Base-by-base conservation (phyloP, 192 early-diverging fungal genomes). In the Dimargaris verticillata region DNA sequence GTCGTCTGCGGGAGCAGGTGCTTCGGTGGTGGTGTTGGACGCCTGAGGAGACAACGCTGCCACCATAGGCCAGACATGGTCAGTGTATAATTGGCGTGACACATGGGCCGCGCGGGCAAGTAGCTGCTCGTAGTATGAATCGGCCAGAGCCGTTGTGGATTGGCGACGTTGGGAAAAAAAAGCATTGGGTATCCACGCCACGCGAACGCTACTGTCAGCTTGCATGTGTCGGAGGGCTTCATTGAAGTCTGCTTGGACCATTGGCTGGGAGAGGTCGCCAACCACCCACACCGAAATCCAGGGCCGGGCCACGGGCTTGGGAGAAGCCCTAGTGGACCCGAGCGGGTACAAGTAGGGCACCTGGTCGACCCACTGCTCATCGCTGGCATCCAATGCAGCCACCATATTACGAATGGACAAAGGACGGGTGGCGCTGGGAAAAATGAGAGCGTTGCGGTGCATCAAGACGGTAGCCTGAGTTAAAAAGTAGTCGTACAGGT, bases 401-500 rank as follows among this genome's bases (percentile, higher is more conserved):
- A 50, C 68, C 28, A 79, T 59, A 41, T 72, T 68, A 0, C 72
- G 59, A 13, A 77, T 62, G 22, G 66, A 65, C 20, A 80, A 49
- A 18, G 74, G 73, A 2, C 66, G 51, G 5, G 63, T 55, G 43
- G 75, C 77, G 3, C 77, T 72, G 15, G 74, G 59, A 65, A 80
- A 78, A 53, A 92, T 72, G 55, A 78, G 74, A 7, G 75, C 63
- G 67, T 85, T 93, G 48, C 95, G 83, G 22, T 73, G 67, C 11
- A 63, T 24, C n/a, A 78, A 61, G 0, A 88, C 80, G 46, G 70
- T 66, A 18, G 84, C 78, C 60, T 77, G 68, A 3, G 78, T 80
- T 55, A 89, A 66, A 11, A 95, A 75, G 60, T 80, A 80, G 0
- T 88, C 85, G 50, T 86, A 90, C 12, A 92, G 44, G 43, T 87